phyloP scores from a whole-genome alignment of 768 basidiomycete genomes.

The Naganishia randhawae region DNA sequence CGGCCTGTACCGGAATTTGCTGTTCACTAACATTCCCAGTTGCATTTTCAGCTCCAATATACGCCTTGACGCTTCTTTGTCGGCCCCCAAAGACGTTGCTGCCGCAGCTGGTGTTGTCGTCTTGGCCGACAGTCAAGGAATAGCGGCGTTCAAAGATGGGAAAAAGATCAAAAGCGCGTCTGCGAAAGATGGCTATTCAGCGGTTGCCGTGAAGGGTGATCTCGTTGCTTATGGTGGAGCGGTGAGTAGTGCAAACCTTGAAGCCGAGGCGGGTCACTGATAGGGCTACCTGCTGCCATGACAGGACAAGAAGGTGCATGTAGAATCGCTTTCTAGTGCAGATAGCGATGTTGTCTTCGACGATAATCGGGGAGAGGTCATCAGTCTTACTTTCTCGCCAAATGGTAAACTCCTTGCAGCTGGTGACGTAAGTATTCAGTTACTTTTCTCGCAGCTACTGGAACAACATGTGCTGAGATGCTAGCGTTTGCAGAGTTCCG shows the following conservation, averaged over 20 bases:
- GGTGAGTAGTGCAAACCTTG: slow-evolving; percentile 53
- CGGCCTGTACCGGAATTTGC: not conserved
- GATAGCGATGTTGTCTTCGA: slow-evolving; percentile 55
- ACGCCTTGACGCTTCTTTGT: not conserved
- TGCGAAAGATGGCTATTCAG: slow-evolving; percentile 29
- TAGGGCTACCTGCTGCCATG: slow-evolving; percentile 32
- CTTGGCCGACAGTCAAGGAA: slow-evolving; percentile 36
- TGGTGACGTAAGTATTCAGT: slow-evolving; percentile 69
- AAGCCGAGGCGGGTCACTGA: slow-evolving; percentile 17
- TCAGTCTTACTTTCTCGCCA: slow-evolving; percentile 72
- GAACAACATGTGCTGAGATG: not conserved
- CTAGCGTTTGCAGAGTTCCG: slow-evolving; percentile 61
- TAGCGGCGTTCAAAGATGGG: slow-evolving; percentile 49
- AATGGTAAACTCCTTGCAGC: slow-evolving; percentile 71
- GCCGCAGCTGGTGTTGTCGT: slow-evolving; percentile 27
- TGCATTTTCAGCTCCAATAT: not conserved
- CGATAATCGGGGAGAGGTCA: slow-evolving; percentile 67
- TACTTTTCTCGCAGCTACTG: not conserved
- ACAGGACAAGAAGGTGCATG: slow-evolving; percentile 69
- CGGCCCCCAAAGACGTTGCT: slow-evolving; percentile 14
- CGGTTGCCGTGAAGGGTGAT: slow-evolving; percentile 38
- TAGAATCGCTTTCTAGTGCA: slow-evolving; percentile 54
- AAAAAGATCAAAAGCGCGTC: slow-evolving; percentile 56
- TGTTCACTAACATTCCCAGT: not conserved
- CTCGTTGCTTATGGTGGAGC: slow-evolving; percentile 71